A percentile compares a stretch with the other conserved stretches of the same genome.
Evolutionary conservation across 306 rosid species (phyloP).

Genomic region (Prunus salicina): DNA sequence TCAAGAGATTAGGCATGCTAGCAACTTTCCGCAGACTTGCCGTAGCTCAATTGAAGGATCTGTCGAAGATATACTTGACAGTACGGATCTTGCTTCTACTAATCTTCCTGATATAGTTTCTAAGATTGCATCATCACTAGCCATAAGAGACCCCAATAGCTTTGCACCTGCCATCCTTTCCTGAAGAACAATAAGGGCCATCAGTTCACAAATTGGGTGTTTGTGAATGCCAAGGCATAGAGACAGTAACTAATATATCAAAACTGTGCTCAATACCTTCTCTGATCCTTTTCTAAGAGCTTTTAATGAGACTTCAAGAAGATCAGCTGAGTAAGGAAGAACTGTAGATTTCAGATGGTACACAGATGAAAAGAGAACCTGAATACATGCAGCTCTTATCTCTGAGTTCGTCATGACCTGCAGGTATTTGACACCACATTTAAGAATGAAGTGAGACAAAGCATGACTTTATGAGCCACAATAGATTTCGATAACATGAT

Average conservation of each 20-base stretch:
- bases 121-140: slow-evolving; percentile 71
- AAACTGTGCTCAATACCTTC: slow-evolving; percentile 44
- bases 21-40: slow-evolving; percentile 68
- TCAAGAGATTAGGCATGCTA: slow-evolving; percentile 66
- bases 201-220: not conserved
- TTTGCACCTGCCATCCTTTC: slow-evolving; percentile 85
- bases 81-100: slow-evolving; percentile 66
- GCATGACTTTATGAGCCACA: slow-evolving; percentile 8
- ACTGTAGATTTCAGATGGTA: slow-evolving; percentile 68
- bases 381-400: slow-evolving; percentile 79
- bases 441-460: slow-evolving; percentile 24
- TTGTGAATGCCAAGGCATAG: not conserved
- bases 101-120: slow-evolving; percentile 60
- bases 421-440: slow-evolving; percentile 23
- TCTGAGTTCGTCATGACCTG: slow-evolving; percentile 53
- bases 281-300: slow-evolving; percentile 58
- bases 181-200: slow-evolving; percentile 36
- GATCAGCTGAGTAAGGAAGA: slow-evolving; percentile 57
- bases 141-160: slow-evolving; percentile 87
- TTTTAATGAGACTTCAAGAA: slow-evolving; percentile 63
- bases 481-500: slow-evolving; percentile 3
- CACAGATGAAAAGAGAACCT: slow-evolving; percentile 81
- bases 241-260: not conserved
- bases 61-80: slow-evolving; percentile 43
- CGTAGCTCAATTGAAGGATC: slow-evolving; percentile 67